Base-by-base conservation (phyloP, 805 yeast genomes). In the Wickerhamiella qilinensis region DNA sequence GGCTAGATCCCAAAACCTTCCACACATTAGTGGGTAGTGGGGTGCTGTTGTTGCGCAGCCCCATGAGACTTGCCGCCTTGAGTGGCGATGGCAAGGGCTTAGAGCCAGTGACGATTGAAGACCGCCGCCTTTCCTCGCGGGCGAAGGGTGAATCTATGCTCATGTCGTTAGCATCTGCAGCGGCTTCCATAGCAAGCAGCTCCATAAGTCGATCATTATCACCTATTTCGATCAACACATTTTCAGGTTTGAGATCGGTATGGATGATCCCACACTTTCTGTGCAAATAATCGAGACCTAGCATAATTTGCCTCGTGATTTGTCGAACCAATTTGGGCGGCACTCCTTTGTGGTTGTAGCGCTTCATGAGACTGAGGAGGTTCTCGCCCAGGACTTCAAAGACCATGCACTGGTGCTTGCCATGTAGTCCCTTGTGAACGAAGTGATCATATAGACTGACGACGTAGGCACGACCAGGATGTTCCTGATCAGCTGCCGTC, bases 311-410 rank as follows among this genome's bases (percentile, higher is more conserved):
- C 49, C 77, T 77, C 15, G 91, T 75, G 38, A 84, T 77, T 54
- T 79, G 88, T 57, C 82, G 79, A 28, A 82, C 91, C 49, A 79
- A 71, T 18, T 68, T 67, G 24, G 73, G 54, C 2, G 94, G 93
- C n/a, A 83, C 69, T 18, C 93, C 88, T 46, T 79, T 67, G 58
- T 80, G 84, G 53, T 71, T 67, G 52, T 70, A 86, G 40, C 86
- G 67, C 46, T 82, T 71, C 42, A 88, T 84, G 47, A 91, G 64
- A 17, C 94, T 86, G 38, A 91, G 63, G 47, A 91, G 58, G 54
- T 85, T 88, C 57, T 91, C 99, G 17, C 99, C 99, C 44, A 91
- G 64, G 0, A 91, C 94, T 60, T 91, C 98, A 57, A 91, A 91
- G 1, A 88, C 96, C 97, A 91, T 91, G 42, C 91, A 88, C 9